Evolutionary conservation across 805 yeast species (phyloP), one percentile per base, ranked within the genome.

Genomic region (Monosporozyma siamensis): DNA sequence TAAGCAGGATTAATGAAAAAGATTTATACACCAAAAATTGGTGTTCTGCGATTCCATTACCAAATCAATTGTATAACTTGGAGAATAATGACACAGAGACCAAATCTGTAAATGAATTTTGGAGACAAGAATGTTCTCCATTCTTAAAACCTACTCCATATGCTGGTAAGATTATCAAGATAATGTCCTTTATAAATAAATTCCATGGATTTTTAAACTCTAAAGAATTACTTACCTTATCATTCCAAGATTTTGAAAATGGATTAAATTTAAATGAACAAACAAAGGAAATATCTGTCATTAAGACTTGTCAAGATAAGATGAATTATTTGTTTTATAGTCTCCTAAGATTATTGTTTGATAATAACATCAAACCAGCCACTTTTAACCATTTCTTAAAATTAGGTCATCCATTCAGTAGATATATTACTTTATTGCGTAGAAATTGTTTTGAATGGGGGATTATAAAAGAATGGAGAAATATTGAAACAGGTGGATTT

Each of bases 221-320:
- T 6, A 54, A 50, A 18, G 39, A 36, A 12, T 34, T 60, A 26
- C 32, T 52, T 38, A 48, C 52, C 31, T 38, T 60, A 22, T 54
- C 63, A n/a, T 58, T 56, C 34, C 59, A 56, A 41, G 60, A 57
- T 39, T 55, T 60, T 41, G 60, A 57, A 42, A 46, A 54, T 37
- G 64, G 64, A 10, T 47, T 59, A 34, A 55, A 51, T 18, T 32
- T 59, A 14, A 48, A 44, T 22, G 21, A 47, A n/a, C 45, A 50
- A 15, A 40, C 42, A 9, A 51, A 50, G 32, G 52, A 48, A 5
- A 45, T 56, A 4, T 49, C 52, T 34, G 49, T 47, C 2, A 46
- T 56, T 6, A 52, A 47, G n/a, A 35, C 43, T 8, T 47, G 50
- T 20, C 58, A 59, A 41, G 56, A 54, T 30, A 48, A 48, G 38